Conservation (phyloP, 2,329 filamentous ascomycete species). For the Talaromyces rugulosus region DNA sequence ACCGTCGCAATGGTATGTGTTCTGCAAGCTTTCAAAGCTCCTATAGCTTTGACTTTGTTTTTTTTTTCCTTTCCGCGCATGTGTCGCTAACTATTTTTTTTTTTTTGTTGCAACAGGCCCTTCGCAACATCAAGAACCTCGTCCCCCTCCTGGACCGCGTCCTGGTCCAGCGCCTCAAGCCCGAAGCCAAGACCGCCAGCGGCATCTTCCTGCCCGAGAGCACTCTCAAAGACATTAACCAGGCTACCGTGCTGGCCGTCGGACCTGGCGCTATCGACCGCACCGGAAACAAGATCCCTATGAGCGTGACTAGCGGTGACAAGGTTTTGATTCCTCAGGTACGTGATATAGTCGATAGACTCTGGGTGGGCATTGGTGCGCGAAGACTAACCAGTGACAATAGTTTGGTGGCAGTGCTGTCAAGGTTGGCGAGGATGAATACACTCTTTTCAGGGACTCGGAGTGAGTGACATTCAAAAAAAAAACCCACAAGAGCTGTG, state of each 20-base stretch:
- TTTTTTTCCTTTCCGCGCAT: background rate
- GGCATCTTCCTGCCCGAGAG: slow-evolving; percentile 98
- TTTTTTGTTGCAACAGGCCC: slow-evolving; percentile 42
- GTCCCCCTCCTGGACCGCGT: slow-evolving; percentile 96
- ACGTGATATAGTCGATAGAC: slow-evolving; percentile 30
- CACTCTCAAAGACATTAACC: slow-evolving; percentile 96
- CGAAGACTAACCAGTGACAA: slow-evolving; percentile 7
- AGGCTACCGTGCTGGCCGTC: slow-evolving; percentile 92
- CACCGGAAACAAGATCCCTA: slow-evolving; percentile 80
- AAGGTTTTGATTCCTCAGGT: slow-evolving; percentile 94
- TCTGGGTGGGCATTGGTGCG: background rate
- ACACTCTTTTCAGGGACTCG: slow-evolving; percentile 90
- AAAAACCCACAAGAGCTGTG: background rate
- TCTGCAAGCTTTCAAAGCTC: background rate
- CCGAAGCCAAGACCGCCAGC: slow-evolving; percentile 90
- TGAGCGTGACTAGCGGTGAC: slow-evolving; percentile 80
- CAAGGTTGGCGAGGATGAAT: slow-evolving; percentile 98
- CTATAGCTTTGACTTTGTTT: background rate
- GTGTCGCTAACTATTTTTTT: background rate
- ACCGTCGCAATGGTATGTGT: slow-evolving; percentile 12
- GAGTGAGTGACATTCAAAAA: slow-evolving; percentile 67
- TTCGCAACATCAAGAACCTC: slow-evolving; percentile 94
- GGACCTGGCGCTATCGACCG: slow-evolving; percentile 84
- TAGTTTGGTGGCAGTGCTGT: slow-evolving; percentile 91
- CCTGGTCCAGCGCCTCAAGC: slow-evolving; percentile 95